Conservation (phyloP, 371 early-diverging fungal species). For the Mucor racemosus region DNA sequence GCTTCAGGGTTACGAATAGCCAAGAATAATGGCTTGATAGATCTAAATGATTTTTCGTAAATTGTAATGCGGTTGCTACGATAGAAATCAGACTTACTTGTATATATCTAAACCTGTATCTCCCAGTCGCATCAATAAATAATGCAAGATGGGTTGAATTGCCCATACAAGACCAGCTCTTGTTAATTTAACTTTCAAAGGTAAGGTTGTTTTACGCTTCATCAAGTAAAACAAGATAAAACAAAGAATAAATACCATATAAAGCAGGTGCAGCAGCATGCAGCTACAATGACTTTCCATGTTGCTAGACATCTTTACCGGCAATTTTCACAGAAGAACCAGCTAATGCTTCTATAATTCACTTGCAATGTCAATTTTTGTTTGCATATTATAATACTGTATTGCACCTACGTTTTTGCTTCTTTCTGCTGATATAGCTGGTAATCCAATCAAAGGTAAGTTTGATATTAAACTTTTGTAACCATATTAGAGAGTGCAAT, state of each 20-base stretch:
- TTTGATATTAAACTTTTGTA: slow-evolving; percentile 66
- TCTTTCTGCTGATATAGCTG: slow-evolving; percentile 70
- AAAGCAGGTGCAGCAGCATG: slow-evolving; percentile 78
- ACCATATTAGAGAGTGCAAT: background rate
- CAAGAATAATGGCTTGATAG: slow-evolving; percentile 85
- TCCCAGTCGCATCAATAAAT: slow-evolving; percentile 79
- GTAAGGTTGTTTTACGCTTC: slow-evolving; percentile 38
- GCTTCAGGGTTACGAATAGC: slow-evolving; percentile 62
- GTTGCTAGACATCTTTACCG: slow-evolving; percentile 95
- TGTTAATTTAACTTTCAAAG: slow-evolving; percentile 26
- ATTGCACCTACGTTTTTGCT: slow-evolving; percentile 63
- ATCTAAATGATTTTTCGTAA: slow-evolving; percentile 39
- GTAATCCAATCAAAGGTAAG: slow-evolving; percentile 79
- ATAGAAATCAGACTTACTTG: slow-evolving; percentile 43
- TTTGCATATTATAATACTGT: background rate
- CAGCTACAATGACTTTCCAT: slow-evolving; percentile 91
- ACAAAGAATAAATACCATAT: slow-evolving; percentile 71
- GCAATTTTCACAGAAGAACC: slow-evolving; percentile 92
- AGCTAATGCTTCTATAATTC: slow-evolving; percentile 78
- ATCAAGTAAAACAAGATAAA: slow-evolving; percentile 50
- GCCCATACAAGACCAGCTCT: slow-evolving; percentile 55
- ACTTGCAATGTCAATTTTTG: background rate
- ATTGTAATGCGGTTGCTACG: background rate
- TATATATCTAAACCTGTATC: slow-evolving; percentile 89
- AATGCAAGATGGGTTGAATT: slow-evolving; percentile 76